phyloP scores from a whole-genome alignment of 2,329 filamentous ascomycete genomes.

The Aspergillus sp. region DNA sequence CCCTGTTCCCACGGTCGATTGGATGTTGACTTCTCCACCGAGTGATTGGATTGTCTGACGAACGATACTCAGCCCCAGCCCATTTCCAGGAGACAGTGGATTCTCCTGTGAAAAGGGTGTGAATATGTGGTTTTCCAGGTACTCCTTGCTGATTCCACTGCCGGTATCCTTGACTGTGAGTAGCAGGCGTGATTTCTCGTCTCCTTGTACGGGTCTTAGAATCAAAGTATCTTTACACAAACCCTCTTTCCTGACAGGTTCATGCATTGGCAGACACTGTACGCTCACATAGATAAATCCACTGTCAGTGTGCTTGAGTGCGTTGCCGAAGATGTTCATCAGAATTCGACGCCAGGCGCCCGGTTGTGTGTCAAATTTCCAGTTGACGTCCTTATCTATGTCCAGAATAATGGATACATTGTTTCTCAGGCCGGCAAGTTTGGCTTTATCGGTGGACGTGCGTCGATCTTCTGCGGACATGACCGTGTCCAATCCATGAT shows the following conservation, averaged over 20 bases:
- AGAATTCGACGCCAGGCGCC: conserved; percentile 12
- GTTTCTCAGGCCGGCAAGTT: conserved; percentile 1
- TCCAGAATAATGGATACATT: conserved; percentile 9
- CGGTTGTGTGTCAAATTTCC: conserved; percentile 6
- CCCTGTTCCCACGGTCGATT: conserved; percentile 18
- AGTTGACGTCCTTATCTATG: conserved; percentile 4
- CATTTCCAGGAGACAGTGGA: conserved; percentile 50
- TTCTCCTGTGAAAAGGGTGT: conserved; percentile 59
- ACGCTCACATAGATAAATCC: conserved; percentile 8
- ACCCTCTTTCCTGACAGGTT: conserved; percentile 25
- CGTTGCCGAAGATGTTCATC: conserved; percentile 15
- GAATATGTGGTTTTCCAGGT: conserved; percentile 36
- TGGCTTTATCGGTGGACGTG: no score
- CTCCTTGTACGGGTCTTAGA: conserved; percentile 5
- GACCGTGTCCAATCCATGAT: neutral
- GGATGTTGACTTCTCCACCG: conserved; percentile 21
- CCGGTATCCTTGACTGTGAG: conserved; percentile 26
- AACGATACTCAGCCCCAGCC: conserved; percentile 59
- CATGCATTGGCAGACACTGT: conserved; percentile 16
- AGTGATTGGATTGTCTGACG: conserved; percentile 28
- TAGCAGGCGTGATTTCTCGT: conserved; percentile 7
- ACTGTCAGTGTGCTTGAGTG: conserved; percentile 10
- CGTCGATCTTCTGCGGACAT: no score
- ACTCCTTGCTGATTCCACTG: conserved; percentile 22
- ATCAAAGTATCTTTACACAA: conserved; percentile 20